A percentile compares a stretch with the other conserved stretches of the same genome.
phyloP scores from a whole-genome alignment of 2,329 filamentous ascomycete genomes.

The Massarina eburnea region DNA sequence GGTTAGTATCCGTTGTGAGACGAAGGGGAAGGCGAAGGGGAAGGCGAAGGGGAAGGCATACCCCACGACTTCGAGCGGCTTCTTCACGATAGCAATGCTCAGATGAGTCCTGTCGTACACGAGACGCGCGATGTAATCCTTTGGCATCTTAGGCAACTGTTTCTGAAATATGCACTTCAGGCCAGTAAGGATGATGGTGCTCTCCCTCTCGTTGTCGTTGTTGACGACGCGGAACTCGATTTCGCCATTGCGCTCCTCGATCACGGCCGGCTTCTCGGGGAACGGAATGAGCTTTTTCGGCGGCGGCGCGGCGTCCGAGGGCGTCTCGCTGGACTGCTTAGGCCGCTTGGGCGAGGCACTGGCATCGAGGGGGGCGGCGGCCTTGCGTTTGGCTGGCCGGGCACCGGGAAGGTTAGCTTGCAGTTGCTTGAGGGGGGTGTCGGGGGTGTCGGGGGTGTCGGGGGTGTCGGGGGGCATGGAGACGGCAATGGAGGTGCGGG shows the following conservation, averaged over 20 bases:
- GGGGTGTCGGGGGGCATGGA: background rate
- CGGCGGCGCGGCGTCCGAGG: conserved; percentile 42
- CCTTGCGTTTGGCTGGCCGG: conserved; percentile 67
- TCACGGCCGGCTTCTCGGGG: conserved; percentile 89
- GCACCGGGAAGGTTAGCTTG: conserved; percentile 15
- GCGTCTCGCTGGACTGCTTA: conserved; percentile 40
- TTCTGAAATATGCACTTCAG: conserved; percentile 99
- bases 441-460: conserved; percentile 10
- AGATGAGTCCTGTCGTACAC: conserved; percentile 97
- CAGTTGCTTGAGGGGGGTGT: conserved; percentile 12
- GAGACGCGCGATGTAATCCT: conserved; percentile 95
- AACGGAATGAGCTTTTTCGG: conserved; percentile 73
- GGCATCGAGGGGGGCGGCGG: conserved; percentile 65
- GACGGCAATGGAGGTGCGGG: background rate
- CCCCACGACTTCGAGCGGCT: conserved; percentile 87
- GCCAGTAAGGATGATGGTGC: conserved; percentile 90
- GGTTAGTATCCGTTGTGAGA: background rate
- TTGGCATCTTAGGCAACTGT: conserved; percentile 97
- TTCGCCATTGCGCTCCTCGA: conserved; percentile 90
- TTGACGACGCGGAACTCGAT: conserved; percentile 98
- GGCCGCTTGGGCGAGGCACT: conserved; percentile 62
- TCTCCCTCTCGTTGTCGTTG: conserved; percentile 86
- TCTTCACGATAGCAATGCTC: conserved; percentile 96
- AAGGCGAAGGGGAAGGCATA: conserved; percentile 32
- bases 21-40: background rate